Evolutionary conservation across 2,329 filamentous ascomycete genomes (phyloP).

Genomic region (Escovopsis sp.): DNA sequence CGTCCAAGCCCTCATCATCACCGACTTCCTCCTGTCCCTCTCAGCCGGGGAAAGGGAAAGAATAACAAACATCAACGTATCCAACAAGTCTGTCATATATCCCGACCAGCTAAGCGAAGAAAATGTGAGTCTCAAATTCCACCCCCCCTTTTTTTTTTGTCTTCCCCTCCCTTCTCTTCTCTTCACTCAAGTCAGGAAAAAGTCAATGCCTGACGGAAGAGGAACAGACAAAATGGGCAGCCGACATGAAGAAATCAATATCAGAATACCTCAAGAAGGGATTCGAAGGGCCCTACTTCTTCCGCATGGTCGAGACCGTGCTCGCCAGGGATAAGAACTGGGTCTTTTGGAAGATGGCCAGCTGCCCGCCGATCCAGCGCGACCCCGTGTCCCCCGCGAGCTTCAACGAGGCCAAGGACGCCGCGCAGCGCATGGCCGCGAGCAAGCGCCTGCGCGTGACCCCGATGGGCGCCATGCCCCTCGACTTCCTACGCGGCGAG

Average conservation of each 20-base stretch:
- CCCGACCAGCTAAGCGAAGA: slow-evolving; percentile 64
- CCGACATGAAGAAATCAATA: slow-evolving; percentile 62
- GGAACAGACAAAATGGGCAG: slow-evolving; percentile 64
- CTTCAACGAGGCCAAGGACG: slow-evolving; percentile 54
- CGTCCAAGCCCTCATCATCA: slow-evolving; percentile 84
- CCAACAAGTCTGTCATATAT: slow-evolving; percentile 84
- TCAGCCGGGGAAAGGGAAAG: slow-evolving; percentile 71
- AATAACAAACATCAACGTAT: slow-evolving; percentile 46
- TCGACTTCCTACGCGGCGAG: slow-evolving; percentile 63
- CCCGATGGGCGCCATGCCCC: slow-evolving; percentile 57
- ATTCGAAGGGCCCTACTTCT: slow-evolving; percentile 79
- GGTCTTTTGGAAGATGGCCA: slow-evolving; percentile 96
- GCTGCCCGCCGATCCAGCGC: slow-evolving; percentile 73
- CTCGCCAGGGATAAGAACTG: slow-evolving; percentile 94
- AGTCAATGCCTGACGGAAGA: not conserved
- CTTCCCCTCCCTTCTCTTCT: not conserved
- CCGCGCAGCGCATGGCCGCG: slow-evolving; percentile 50
- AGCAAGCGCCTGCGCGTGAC: slow-evolving; percentile 55
- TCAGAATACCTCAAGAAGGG: slow-evolving; percentile 71
- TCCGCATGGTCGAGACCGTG: slow-evolving; percentile 92
- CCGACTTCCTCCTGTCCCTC: slow-evolving; percentile 90
- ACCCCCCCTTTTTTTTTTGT: not conserved
- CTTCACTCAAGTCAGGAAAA: slow-evolving; percentile 3
- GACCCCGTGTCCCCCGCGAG: slow-evolving; percentile 53
- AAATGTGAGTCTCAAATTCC: slow-evolving; percentile 44